Conservation (phyloP, 352 stramenopile genomes). For the Phytophthora macrochlamydospora region DNA sequence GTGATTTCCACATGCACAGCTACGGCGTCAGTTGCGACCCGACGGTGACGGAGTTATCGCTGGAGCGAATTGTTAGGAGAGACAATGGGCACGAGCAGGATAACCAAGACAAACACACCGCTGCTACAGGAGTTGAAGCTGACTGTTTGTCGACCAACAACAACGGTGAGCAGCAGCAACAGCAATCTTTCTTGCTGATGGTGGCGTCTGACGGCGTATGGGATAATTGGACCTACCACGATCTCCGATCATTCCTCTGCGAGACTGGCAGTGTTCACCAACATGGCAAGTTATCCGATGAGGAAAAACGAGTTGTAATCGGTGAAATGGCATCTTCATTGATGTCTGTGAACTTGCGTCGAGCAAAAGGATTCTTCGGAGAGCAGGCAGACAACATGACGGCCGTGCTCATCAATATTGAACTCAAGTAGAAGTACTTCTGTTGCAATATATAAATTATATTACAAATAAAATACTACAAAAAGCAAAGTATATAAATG, state of each 20-base stretch:
- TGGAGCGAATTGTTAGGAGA: constrained; percentile 41
- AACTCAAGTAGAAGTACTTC: constrained; percentile 7
- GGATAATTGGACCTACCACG: constrained; percentile 90
- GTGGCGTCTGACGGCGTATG: constrained; percentile 87
- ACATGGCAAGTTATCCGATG: constrained; percentile 9
- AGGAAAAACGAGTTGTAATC: constrained; percentile 15
- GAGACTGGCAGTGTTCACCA: constrained; percentile 6
- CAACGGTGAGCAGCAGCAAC: constrained; percentile 6
- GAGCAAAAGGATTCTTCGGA: constrained; percentile 74
- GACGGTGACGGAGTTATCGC: constrained; percentile 57
- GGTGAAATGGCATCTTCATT: constrained; percentile 44
- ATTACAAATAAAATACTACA: background rate
- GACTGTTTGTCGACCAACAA: constrained; percentile 3
- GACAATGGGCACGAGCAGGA: background rate
- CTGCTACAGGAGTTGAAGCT: constrained; percentile 14
- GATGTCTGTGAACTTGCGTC: constrained; percentile 67
- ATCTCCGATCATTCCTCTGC: constrained; percentile 61
- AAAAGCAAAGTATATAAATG: background rate
- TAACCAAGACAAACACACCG: constrained; percentile 27
- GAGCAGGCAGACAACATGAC: constrained; percentile 91
- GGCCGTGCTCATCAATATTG: constrained; percentile 65
- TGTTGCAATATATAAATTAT: too few species aligned
- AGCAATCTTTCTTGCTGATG: constrained; percentile 52
- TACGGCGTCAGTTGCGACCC: constrained; percentile 80
- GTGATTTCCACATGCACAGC: constrained; percentile 88